Conservation (phyloP, 2,329 filamentous ascomycete genomes). For the Sporothrix dimorphospora region DNA sequence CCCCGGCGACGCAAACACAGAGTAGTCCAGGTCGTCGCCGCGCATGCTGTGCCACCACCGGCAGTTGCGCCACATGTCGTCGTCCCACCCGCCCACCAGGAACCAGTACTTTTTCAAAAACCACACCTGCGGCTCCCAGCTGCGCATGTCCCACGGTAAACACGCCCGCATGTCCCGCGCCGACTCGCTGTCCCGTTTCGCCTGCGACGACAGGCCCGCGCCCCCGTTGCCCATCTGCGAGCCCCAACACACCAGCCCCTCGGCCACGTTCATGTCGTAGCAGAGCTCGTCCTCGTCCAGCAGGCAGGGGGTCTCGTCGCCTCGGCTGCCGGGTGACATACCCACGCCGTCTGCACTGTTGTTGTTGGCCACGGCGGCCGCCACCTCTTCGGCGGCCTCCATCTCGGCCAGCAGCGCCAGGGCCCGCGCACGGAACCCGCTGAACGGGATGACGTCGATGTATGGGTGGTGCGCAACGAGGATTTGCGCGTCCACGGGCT, state of each 20-base stretch:
- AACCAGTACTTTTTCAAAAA: conserved; percentile 46
- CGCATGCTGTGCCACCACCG: conserved; percentile 36
- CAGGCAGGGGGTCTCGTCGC: conserved; percentile 23
- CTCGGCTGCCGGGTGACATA: background rate
- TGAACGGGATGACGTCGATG: conserved; percentile 43
- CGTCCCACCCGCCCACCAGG: conserved; percentile 35
- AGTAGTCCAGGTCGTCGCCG: conserved; percentile 34
- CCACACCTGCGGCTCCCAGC: conserved; percentile 51
- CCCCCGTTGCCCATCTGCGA: conserved; percentile 35
- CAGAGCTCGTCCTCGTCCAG: conserved; percentile 45
- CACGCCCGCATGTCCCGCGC: conserved; percentile 41
- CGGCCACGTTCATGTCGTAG: conserved; percentile 41
- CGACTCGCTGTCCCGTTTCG: conserved; percentile 29
- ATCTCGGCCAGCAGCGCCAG: conserved; percentile 35
- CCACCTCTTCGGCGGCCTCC: conserved; percentile 27
- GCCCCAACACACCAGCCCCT: conserved; percentile 46
- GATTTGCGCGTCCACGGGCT: conserved; percentile 41
- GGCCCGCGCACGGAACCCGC: conserved; percentile 40
- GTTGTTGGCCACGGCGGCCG: background rate
- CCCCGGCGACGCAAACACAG: conserved; percentile 28
- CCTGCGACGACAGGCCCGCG: conserved; percentile 24
- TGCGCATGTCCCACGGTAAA: conserved; percentile 50
- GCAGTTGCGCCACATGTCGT: conserved; percentile 35
- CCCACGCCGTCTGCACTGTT: background rate
- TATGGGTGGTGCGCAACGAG: conserved; percentile 44